A percentile compares a stretch with the other conserved stretches of the same genome.
phyloP scores from a whole-genome alignment of 331 rosid species.

The Phaseolus coccineus region DNA sequence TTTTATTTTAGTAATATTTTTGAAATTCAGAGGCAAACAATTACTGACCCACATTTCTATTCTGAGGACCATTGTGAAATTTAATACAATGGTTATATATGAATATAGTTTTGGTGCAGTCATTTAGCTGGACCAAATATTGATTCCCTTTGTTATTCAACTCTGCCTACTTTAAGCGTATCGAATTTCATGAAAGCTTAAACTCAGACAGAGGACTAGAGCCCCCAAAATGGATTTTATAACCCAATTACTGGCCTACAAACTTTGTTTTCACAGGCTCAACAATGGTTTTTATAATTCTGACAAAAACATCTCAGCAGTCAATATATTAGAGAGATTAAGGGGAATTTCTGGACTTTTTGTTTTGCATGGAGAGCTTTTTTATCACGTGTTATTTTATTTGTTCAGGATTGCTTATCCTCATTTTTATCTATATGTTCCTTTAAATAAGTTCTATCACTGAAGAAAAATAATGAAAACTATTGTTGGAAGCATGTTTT shows the following conservation, averaged over 20 bases:
- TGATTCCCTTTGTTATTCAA: constrained; percentile 26
- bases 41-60: constrained; percentile 33
- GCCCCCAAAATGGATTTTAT: not conserved
- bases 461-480: constrained; percentile 2
- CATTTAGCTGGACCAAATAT: constrained; percentile 11
- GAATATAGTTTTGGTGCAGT: constrained; percentile 30
- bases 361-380: not conserved
- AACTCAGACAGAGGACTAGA: not conserved
- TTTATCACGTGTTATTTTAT: not conserved
- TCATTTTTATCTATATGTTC: constrained; percentile 10
- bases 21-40: constrained; percentile 30
- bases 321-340: constrained; percentile 11
- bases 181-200: not conserved
- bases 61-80: constrained; percentile 14
- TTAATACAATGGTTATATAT: not conserved
- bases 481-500: not conserved
- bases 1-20: constrained; percentile 7
- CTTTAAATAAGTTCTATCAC: not conserved
- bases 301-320: not conserved
- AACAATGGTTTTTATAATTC: constrained; percentile 2
- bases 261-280: not conserved
- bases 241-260: not conserved
- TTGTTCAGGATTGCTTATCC: constrained; percentile 1
- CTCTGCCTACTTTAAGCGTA: constrained; percentile 13
- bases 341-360: constrained; percentile 1